Conservation (phyloP, 805 yeast species). For the Cyberlindnera saturnus region DNA sequence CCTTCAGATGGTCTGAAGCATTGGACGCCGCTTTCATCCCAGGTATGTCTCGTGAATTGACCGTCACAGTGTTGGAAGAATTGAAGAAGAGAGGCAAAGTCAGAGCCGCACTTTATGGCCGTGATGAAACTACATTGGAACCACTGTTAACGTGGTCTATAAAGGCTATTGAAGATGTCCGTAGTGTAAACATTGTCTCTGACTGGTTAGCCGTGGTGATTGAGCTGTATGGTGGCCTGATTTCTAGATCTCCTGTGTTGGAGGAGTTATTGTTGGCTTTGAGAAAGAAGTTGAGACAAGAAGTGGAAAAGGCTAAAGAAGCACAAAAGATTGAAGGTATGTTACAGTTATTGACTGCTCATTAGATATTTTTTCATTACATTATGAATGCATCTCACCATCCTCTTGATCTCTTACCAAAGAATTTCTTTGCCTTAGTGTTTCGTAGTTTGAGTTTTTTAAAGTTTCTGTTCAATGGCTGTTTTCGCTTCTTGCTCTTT, state of each 20-base stretch:
- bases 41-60: constrained; percentile 74
- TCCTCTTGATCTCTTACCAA: constrained; percentile 31
- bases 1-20: constrained; percentile 91
- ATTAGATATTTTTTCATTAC: constrained; percentile 10
- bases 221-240: constrained; percentile 65
- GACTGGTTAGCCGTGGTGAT: constrained; percentile 73
- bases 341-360: constrained; percentile 74
- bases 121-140: constrained; percentile 82
- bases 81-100: constrained; percentile 86
- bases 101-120: constrained; percentile 66
- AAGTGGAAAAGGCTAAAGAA: constrained; percentile 75
- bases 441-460: constrained; percentile 46
- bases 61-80: constrained; percentile 80
- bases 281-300: constrained; percentile 54
- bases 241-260: constrained; percentile 71
- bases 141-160: constrained; percentile 83
- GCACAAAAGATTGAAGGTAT: constrained; percentile 90
- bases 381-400: constrained; percentile 6
- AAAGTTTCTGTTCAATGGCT: constrained; percentile 31
- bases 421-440: constrained; percentile 26
- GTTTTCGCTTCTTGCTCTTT: constrained; percentile 31
- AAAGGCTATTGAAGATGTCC: constrained; percentile 70
- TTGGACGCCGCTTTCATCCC: constrained; percentile 77
- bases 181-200: constrained; percentile 53
- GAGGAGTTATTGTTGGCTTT: constrained; percentile 65